These are phyloP conservation scores for Saccharomyces hybrid DNA, from an alignment of 1,139 yeast species.

Conservation along the genomic window DNA sequence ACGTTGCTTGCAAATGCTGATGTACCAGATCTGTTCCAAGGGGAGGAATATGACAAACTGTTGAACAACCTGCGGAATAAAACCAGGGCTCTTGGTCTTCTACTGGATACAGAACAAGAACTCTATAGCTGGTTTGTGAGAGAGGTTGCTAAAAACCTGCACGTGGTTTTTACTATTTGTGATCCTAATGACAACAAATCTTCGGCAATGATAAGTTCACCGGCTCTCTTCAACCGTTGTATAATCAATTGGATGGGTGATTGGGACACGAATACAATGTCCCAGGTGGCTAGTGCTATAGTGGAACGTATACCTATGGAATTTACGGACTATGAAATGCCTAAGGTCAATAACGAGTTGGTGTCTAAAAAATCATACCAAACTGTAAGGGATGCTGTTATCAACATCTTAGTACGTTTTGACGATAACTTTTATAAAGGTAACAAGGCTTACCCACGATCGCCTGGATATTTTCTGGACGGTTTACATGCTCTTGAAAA, in stretches of 20 bases:
- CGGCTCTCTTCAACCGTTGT: conserved; percentile 88
- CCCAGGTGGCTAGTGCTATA: conserved; percentile 42
- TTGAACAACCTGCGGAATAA: conserved; percentile 54
- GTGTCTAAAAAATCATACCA: conserved; percentile 11
- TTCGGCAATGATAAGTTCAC: conserved; percentile 57
- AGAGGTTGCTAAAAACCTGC: conserved; percentile 64
- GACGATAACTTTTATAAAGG: conserved; percentile 32
- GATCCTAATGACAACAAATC: conserved; percentile 41
- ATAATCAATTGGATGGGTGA: conserved; percentile 86
- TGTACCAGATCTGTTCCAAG: conserved; percentile 82
- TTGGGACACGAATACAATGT: conserved; percentile 53
- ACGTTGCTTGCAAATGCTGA: conserved; percentile 88
- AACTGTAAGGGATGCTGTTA: conserved; percentile 42
- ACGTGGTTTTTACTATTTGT: conserved; percentile 73
- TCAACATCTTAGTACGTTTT: conserved; percentile 42
- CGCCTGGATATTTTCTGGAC: conserved; percentile 54
- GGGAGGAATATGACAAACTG: conserved; percentile 53
- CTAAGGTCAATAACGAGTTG: conserved; percentile 23
- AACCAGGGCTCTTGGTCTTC: conserved; percentile 52
- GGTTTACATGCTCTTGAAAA: conserved; percentile 43
- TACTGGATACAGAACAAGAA: conserved; percentile 67
- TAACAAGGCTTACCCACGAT: conserved; percentile 9
- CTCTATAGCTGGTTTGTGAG: conserved; percentile 65
- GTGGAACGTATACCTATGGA: conserved; percentile 48
- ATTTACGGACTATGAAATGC: conserved; percentile 35